These are phyloP conservation scores for Sicyos edulis DNA, from an alignment of 306 rosid genomes.

Conservation along the genomic window DNA sequence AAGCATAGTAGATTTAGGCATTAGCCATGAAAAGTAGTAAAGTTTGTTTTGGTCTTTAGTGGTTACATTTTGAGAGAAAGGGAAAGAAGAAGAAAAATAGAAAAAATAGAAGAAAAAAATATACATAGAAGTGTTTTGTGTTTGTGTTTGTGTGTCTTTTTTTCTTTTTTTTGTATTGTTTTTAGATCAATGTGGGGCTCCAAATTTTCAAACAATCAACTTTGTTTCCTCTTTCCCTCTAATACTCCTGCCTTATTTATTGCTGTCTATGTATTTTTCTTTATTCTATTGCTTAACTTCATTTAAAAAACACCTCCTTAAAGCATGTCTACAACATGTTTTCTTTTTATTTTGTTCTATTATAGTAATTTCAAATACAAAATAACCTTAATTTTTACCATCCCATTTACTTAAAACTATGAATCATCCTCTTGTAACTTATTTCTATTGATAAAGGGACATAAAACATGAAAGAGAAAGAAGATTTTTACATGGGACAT, in stretches of 20 bases:
- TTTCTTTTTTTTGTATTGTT: constrained; percentile 40
- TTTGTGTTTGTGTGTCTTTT: too few relatives aligned
- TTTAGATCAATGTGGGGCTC: constrained; percentile 27
- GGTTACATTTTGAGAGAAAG: constrained; percentile 20
- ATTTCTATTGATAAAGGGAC: background rate
- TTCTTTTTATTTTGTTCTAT: background rate
- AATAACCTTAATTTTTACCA: too few relatives aligned
- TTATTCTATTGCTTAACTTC: background rate
- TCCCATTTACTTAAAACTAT: too few relatives aligned
- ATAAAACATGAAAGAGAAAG: constrained; percentile 4
- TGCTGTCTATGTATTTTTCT: background rate
- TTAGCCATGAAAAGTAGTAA: constrained; percentile 34
- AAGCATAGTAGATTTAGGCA: constrained; percentile 23
- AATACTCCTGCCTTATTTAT: background rate
- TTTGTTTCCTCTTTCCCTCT: background rate
- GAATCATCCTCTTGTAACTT: background rate
- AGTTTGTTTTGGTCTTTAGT: constrained; percentile 36
- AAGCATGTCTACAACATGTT: background rate
- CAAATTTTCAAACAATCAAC: background rate
- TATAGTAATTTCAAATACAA: too few relatives aligned
- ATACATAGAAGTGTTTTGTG: too few relatives aligned
- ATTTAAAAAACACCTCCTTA: background rate
- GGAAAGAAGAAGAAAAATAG: background rate
- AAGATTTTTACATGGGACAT: constrained; percentile 37
- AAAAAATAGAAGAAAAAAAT: background rate